These are phyloP conservation scores for Arachis monticola DNA, from an alignment of 331 rosid species.

Conservation along the genomic window DNA sequence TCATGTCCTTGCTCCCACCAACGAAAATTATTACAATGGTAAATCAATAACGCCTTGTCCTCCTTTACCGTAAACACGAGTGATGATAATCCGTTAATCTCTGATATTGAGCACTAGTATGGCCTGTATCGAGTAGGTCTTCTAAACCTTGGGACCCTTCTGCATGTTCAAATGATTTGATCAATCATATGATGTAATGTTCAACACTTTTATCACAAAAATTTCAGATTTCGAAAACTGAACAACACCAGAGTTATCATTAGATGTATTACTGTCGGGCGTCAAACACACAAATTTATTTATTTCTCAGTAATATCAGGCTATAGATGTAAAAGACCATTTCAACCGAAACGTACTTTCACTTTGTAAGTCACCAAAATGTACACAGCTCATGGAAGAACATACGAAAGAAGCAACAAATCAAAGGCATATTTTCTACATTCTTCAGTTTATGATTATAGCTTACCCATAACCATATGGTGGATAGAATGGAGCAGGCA, in stretches of 20 bases:
- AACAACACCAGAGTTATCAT: slow-evolving; percentile 4
- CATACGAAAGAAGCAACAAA: slow-evolving; percentile 1
- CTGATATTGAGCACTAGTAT: slow-evolving; percentile 55
- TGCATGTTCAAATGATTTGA: slow-evolving; percentile 49
- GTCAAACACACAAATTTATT: slow-evolving; percentile 15
- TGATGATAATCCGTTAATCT: slow-evolving; percentile 42
- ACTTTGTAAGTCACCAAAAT: slow-evolving; percentile 28
- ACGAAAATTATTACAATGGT: slow-evolving; percentile 41
- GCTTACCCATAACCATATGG: slow-evolving; percentile 85
- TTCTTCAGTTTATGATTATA: slow-evolving; percentile 5
- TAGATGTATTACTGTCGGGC: slow-evolving; percentile 20
- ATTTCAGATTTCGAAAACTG: background rate
- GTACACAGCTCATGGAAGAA: background rate
- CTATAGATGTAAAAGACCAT: background rate
- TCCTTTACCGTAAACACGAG: slow-evolving; percentile 27
- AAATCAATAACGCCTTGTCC: slow-evolving; percentile 35
- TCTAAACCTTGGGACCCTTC: slow-evolving; percentile 94
- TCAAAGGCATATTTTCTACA: background rate
- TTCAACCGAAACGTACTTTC: slow-evolving; percentile 7
- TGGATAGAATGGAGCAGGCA: slow-evolving; percentile 78
- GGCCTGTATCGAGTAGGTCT: slow-evolving; percentile 94
- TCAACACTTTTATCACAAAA: background rate
- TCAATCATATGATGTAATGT: slow-evolving; percentile 16
- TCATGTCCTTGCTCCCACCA: slow-evolving; percentile 40
- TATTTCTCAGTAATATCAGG: background rate